Conservation (phyloP, 805 yeast species). For the Huiozyma naganishii region DNA sequence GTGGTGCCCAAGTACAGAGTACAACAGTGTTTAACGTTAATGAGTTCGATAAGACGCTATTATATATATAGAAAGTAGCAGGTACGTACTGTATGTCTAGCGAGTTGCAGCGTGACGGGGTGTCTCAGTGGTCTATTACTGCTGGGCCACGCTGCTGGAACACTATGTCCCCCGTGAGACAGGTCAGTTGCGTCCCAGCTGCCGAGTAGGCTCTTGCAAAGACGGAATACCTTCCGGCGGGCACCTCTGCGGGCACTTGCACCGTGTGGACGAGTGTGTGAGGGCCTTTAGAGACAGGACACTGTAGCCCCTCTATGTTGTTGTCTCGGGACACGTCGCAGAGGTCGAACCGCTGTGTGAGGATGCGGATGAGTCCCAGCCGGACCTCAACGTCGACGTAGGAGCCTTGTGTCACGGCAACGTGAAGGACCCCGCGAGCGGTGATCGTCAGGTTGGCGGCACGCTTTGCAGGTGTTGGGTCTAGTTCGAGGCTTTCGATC, state of each 20-base stretch:
- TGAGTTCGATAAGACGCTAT: no score
- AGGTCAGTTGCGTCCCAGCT: conserved; percentile 66
- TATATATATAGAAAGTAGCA: no score
- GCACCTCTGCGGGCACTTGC: conserved; percentile 82
- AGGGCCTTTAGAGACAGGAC: conserved; percentile 69
- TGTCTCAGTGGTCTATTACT: no score
- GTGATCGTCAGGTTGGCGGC: conserved; percentile 74
- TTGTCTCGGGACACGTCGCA: conserved; percentile 82
- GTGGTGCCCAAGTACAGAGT: no score
- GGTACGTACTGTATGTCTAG: no score
- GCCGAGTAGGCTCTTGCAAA: conserved; percentile 82
- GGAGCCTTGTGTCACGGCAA: conserved; percentile 67
- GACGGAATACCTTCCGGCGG: conserved; percentile 87
- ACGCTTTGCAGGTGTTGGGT: conserved; percentile 82
- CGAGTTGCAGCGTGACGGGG: no score
- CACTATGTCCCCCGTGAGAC: conserved; percentile 63
- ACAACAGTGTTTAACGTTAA: no score
- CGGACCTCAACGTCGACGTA: conserved; percentile 90
- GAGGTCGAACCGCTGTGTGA: conserved; percentile 84
- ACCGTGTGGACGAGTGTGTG: conserved; percentile 60
- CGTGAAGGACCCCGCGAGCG: conserved; percentile 56
- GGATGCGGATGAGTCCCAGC: conserved; percentile 80
- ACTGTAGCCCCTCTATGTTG: conserved; percentile 46
- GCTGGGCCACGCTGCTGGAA: conserved; percentile 21
- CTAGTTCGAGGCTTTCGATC: conserved; percentile 46